Evolutionary conservation across 257 asterid genomes (phyloP), one percentile per base, ranked within the genome.

Genomic region (Perilla frutescens): DNA sequence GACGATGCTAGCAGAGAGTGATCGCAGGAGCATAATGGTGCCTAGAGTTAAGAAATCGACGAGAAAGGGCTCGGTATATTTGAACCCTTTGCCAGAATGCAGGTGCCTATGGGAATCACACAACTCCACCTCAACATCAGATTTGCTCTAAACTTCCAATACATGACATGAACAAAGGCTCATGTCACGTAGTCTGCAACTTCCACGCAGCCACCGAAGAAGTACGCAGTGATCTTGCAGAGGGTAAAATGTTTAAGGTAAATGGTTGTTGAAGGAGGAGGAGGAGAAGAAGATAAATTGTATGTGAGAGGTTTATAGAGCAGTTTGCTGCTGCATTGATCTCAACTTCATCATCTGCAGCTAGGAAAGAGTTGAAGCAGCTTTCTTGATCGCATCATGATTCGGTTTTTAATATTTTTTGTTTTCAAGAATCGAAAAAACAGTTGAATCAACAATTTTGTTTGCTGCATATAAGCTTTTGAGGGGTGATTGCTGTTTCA

Each of bases 61-160:
- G n/a, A 62, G 96, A 83, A 91, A 89, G 69, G 88, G 87, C 43
- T 89, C 97, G 1, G 68, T 91, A 77, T 91, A 49, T 70, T 82
- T 85, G 62, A 91, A 91, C 61, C 96, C 97, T 59, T 79, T 89
- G 76, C 97, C 94, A 7, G 97, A 88, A 76, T 91, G 97, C 85
- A 78, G 90, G 84, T 91, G 97, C 62, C 87, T 89, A 6, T 86
- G 87, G 93, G 90, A 86, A 72, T 80, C 90, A 47, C 83, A 86
- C 43, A 86, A 84, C 76, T 66, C 84, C 10, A 84, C 56, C 65
- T 57, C 82, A 45, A 75, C 65, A 54, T 71, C 75, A 8, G 79
- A 80, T 67, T 56, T 82, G 65, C 84, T 76, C 74, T 80, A 47
- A 76, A 15, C 26, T 20, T 20, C 26, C 1, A 20, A 20, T 20